Conservation (phyloP, 2,329 filamentous ascomycete genomes). For the Mycosphaerella sp. region DNA sequence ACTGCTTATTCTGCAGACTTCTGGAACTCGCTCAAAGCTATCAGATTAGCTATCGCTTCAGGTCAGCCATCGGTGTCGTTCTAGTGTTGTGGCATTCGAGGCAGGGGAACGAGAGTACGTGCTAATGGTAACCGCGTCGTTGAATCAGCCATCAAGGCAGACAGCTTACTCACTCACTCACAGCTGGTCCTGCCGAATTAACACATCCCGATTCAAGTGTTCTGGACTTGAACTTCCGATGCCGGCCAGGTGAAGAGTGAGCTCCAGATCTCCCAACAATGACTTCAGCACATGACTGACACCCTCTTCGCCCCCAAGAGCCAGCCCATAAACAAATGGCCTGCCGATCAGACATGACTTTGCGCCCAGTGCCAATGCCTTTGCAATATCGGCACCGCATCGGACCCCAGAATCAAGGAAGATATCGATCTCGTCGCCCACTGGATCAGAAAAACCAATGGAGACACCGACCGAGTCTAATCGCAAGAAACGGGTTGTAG, state of each 20-base stretch:
- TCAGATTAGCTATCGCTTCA: no score
- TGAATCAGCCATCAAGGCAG: no score
- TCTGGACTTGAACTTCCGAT: background rate
- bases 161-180: background rate
- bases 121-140: no score
- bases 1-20: no score
- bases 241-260: constrained; percentile 15
- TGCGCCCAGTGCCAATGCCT: constrained; percentile 50
- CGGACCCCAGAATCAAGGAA: constrained; percentile 49
- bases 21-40: no score
- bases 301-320: constrained; percentile 50
- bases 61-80: no score
- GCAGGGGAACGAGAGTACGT: no score
- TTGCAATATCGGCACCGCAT: constrained; percentile 46
- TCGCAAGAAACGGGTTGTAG: constrained; percentile 24
- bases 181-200: constrained; percentile 10
- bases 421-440: constrained; percentile 43
- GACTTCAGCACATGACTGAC: constrained; percentile 38
- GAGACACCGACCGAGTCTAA: constrained; percentile 47
- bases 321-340: constrained; percentile 55
- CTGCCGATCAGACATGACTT: constrained; percentile 53
- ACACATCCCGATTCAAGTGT: constrained; percentile 2
- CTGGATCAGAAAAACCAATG: constrained; percentile 61
- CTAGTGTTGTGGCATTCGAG: no score
- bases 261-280: constrained; percentile 20